Evolutionary conservation across 352 stramenopile species (phyloP).

Genomic region (Globisporangium camurandrum): DNA sequence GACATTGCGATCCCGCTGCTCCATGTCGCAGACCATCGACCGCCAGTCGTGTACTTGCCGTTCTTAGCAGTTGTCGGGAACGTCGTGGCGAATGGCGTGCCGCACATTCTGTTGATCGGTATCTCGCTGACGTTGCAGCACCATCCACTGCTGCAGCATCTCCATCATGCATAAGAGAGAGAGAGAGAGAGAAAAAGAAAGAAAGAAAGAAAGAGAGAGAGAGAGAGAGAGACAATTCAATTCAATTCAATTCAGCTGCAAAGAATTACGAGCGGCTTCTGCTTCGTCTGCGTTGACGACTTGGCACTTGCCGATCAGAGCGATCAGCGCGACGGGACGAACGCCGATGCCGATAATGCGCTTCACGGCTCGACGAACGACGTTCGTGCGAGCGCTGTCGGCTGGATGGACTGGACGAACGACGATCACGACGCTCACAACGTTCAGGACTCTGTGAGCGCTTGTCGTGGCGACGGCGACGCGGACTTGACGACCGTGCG

Average conservation of each 20-base stretch:
- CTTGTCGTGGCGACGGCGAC: neutral
- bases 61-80: conserved; percentile 62
- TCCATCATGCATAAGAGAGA: too few species aligned
- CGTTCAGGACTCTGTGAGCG: neutral
- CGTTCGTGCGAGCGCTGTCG: too few species aligned
- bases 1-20: conserved; percentile 68
- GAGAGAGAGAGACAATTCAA: neutral
- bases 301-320: too few species aligned
- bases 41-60: conserved; percentile 60
- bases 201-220: neutral
- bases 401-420: neutral
- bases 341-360: too few species aligned
- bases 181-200: neutral
- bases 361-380: too few species aligned
- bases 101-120: conserved; percentile 58
- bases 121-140: conserved; percentile 49
- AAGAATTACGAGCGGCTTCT: neutral
- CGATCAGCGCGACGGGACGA: too few species aligned
- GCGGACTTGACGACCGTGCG: neutral
- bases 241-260: too few species aligned
- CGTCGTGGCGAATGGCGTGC: conserved; percentile 58
- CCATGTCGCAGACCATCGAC: conserved; percentile 65
- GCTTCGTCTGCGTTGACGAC: too few species aligned
- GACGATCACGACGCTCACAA: neutral
- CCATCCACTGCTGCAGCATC: conserved; percentile 36